A percentile compares a stretch with the other conserved stretches of the same genome.
These are phyloP conservation scores for Pholiota molesta DNA, from an alignment of 768 basidiomycete species.

Conservation along the genomic window DNA sequence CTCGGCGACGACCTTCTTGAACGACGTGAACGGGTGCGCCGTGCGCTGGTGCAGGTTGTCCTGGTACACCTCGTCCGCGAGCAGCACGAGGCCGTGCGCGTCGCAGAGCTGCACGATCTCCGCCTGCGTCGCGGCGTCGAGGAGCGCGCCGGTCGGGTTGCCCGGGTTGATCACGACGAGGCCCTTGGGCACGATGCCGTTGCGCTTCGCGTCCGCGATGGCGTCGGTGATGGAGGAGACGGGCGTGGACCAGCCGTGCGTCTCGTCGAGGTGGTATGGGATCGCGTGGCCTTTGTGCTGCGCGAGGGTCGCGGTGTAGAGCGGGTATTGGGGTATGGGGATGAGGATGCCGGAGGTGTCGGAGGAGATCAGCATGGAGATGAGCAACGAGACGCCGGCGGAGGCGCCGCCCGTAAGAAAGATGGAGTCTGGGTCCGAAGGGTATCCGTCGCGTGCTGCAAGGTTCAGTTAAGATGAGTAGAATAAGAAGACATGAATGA, in stretches of 20 bases:
- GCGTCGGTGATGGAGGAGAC: slow-evolving; percentile 65
- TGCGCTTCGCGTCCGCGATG: slow-evolving; percentile 62
- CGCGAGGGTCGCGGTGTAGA: slow-evolving; percentile 95
- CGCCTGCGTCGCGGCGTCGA: slow-evolving; percentile 71
- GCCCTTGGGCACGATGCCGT: slow-evolving; percentile 72
- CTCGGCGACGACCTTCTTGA: slow-evolving; percentile 83
- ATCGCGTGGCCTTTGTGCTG: slow-evolving; percentile 79
- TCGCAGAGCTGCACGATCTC: slow-evolving; percentile 85
- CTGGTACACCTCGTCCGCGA: slow-evolving; percentile 99
- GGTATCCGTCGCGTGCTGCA: slow-evolving; percentile 87
- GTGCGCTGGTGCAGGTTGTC: slow-evolving; percentile 76
- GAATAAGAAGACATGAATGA: not conserved
- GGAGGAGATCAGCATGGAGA: slow-evolving; percentile 75
- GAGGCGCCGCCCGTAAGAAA: slow-evolving; percentile 97
- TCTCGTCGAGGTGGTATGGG: slow-evolving; percentile 89
- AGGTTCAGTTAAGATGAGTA: not conserved
- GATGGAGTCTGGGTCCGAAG: slow-evolving; percentile 81
- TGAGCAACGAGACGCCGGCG: slow-evolving; percentile 86
- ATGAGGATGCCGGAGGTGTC: slow-evolving; percentile 82
- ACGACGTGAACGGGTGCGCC: slow-evolving; percentile 83
- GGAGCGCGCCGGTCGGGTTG: slow-evolving; percentile 92
- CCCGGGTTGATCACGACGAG: slow-evolving; percentile 99
- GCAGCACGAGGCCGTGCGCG: slow-evolving; percentile 80
- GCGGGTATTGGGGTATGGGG: slow-evolving; percentile 97
- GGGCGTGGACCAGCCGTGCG: slow-evolving; percentile 82